Conservation (phyloP, 768 basidiomycete genomes). For the Suillus variegatus region DNA sequence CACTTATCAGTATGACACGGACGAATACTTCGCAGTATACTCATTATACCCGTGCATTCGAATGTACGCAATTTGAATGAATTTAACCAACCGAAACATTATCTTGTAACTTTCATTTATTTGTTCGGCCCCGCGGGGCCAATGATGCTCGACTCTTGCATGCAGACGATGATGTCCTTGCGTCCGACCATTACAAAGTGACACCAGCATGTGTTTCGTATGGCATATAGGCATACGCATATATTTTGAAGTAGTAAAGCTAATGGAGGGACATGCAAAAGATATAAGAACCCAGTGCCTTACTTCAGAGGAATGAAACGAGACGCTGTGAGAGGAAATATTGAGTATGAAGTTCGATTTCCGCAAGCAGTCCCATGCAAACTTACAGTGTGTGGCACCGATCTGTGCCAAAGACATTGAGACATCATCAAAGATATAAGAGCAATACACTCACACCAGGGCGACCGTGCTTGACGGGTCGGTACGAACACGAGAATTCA, state of each 20-base stretch:
- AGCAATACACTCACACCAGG: slow-evolving; percentile 79
- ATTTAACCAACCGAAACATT: slow-evolving; percentile 15
- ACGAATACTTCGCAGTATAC: slow-evolving; percentile 60
- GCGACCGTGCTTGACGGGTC: slow-evolving; percentile 99
- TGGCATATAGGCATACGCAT: slow-evolving; percentile 33
- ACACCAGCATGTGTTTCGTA: slow-evolving; percentile 22
- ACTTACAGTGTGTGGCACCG: slow-evolving; percentile 88
- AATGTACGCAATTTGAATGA: slow-evolving; percentile 41
- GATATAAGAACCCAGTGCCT: slow-evolving; percentile 31
- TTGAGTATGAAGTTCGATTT: background rate
- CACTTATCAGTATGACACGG: slow-evolving; percentile 57
- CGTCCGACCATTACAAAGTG: background rate
- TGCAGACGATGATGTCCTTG: background rate
- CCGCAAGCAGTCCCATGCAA: background rate
- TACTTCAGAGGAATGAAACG: slow-evolving; percentile 98
- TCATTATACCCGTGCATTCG: slow-evolving; percentile 56
- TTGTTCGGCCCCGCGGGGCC: background rate
- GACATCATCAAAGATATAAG: slow-evolving; percentile 13
- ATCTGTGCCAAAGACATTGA: slow-evolving; percentile 47
- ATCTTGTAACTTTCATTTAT: slow-evolving; percentile 7
- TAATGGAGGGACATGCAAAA: slow-evolving; percentile 28
- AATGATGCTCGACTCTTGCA: background rate
- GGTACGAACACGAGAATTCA: slow-evolving; percentile 96
- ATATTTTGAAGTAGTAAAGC: slow-evolving; percentile 33
- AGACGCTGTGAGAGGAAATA: slow-evolving; percentile 49